phyloP scores from a whole-genome alignment of 768 basidiomycete species.

The Mycena belliarum region DNA sequence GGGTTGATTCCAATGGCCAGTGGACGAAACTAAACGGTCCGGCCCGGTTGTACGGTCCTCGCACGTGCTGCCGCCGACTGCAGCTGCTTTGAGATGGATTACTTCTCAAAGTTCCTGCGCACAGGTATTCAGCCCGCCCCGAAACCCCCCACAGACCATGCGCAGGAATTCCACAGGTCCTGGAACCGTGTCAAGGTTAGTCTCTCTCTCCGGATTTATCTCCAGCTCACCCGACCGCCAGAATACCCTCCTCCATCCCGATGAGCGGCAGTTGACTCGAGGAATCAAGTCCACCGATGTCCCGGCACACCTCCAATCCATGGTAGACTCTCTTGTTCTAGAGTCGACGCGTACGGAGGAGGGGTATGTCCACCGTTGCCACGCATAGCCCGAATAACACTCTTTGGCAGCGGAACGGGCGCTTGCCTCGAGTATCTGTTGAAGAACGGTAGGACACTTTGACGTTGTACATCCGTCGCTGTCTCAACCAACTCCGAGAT shows the following conservation, averaged over 20 bases:
- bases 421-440: slow-evolving; percentile 89
- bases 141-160: slow-evolving; percentile 63
- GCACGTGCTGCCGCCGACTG: no score
- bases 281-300: slow-evolving; percentile 85
- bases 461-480: not conserved
- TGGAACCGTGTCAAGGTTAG: slow-evolving; percentile 75
- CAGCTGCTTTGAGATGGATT: slow-evolving; percentile 69
- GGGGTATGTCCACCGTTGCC: slow-evolving; percentile 58
- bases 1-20: no score
- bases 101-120: slow-evolving; percentile 81
- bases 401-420: slow-evolving; percentile 73
- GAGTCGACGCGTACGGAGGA: slow-evolving; percentile 85
- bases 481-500: slow-evolving; percentile 46
- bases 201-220: not conserved
- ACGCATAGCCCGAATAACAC: slow-evolving; percentile 6
- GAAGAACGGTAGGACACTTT: slow-evolving; percentile 65
- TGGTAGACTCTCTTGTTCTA: slow-evolving; percentile 85
- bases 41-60: no score
- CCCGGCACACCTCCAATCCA: slow-evolving; percentile 69
- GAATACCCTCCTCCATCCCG: slow-evolving; percentile 84
- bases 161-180: slow-evolving; percentile 72
- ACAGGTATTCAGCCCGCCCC: slow-evolving; percentile 41
- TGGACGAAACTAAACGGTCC: no score
- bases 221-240: slow-evolving; percentile 33
- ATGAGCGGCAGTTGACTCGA: slow-evolving; percentile 82